Conservation (phyloP, 305 asterid genomes). For the Ilex paraguariensis region DNA sequence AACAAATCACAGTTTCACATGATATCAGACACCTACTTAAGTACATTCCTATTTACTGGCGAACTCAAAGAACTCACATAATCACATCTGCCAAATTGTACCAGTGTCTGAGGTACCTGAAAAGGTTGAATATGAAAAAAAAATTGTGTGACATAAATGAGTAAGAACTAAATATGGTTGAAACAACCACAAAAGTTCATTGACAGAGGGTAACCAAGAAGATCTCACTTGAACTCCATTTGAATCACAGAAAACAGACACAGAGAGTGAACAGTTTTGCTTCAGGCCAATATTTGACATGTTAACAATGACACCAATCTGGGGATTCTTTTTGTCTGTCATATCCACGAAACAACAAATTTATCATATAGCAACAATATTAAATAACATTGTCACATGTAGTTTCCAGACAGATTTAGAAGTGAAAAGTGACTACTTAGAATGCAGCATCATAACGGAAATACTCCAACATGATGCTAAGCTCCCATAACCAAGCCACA, state of each 20-base stretch:
- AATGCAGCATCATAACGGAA: conserved; percentile 1
- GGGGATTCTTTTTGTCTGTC: conserved; percentile 70
- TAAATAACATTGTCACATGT: background rate
- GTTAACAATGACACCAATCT: conserved; percentile 58
- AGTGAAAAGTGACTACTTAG: conserved; percentile 1
- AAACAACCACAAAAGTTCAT: background rate
- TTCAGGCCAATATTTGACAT: conserved; percentile 48
- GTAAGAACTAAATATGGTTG: background rate
- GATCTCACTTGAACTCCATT: conserved; percentile 52
- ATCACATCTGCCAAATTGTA: conserved; percentile 60
- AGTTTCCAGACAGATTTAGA: background rate
- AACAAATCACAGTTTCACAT: background rate
- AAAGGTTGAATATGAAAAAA: conserved; percentile 19
- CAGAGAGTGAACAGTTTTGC: conserved; percentile 77
- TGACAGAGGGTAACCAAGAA: conserved; percentile 14
- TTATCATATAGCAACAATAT: conserved; percentile 2
- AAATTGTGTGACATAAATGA: conserved; percentile 9
- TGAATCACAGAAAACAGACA: conserved; percentile 73
- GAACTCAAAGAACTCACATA: conserved; percentile 51
- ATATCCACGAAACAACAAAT: conserved; percentile 23
- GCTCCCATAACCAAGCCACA: too few relatives aligned
- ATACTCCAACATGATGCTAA: too few relatives aligned
- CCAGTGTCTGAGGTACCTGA: conserved; percentile 71
- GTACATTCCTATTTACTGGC: background rate
- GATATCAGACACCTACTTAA: background rate